Base-by-base conservation (phyloP, 345 rosid species). In the Populus deltoides region DNA sequence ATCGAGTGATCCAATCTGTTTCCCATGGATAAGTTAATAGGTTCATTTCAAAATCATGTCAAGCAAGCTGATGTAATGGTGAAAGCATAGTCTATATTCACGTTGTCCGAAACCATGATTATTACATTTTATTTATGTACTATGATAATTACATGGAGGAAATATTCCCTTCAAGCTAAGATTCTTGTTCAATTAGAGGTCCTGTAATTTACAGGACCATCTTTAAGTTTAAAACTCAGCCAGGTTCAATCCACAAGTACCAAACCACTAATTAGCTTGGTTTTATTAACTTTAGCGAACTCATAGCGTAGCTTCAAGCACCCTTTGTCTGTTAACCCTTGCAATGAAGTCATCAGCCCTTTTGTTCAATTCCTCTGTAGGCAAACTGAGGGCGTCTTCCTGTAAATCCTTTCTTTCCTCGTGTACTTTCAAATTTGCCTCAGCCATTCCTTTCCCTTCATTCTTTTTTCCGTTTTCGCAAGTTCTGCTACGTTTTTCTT, bases 301-400 rank as follows among this genome's bases (percentile, higher is more conserved):
- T 25, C 35, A 45, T 9, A 67, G 69, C 39, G 38, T 36, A 53
- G 84, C 91, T 82, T 90, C 96, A 61, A 86, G 83, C 82, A 78
- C 86, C 76, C 92, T 83, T 75, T 83, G 87, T 65, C 83, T 85
- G 72, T 91, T 90, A 70, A 90, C 88, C 74, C 91, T 84, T 68
- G 91, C 90, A 71, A 91, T 91, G 78, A 91, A 83, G 77, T 91
- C 90, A 74, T 89, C 92, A 72, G 92, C 93, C 80, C 92, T 91
- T 80, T 84, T 88, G 79, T 75, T 86, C 87, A 90, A 76, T n/a
- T 85, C 84, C 75, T 90, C 91, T 9, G 83, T 66, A 11, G 88
- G 85, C 81, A 86, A 70, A 83, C 68, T 55, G 72, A 17, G 9
- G 25, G 36, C 66, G n/a, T n/a, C 77, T 57, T 78, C 80, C 2